Conservation (phyloP, 768 basidiomycete genomes). For the Pisolithus marmoratus region DNA sequence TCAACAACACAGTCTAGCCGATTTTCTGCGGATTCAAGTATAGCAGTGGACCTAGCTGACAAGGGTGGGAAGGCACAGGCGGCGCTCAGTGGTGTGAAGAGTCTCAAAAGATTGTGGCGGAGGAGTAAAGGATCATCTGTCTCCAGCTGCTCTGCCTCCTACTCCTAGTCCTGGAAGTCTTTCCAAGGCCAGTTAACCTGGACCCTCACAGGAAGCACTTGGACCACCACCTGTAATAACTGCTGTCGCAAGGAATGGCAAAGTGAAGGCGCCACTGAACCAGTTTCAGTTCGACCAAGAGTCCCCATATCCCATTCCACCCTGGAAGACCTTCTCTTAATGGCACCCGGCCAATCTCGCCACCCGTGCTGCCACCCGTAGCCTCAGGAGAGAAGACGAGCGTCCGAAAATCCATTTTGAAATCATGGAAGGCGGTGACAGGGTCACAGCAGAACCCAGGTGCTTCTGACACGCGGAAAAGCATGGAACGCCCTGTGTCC, state of each 20-base stretch:
- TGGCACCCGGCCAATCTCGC: constrained; percentile 25
- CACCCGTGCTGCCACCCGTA: constrained; percentile 13
- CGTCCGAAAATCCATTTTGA: constrained; percentile 67
- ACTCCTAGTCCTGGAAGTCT: constrained; percentile 33
- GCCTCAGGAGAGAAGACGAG: constrained; percentile 41
- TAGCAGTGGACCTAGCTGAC: constrained; percentile 23
- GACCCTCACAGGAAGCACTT: constrained; percentile 26
- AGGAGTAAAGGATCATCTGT: constrained; percentile 50
- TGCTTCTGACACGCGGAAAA: constrained; percentile 31
- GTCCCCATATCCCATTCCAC: constrained; percentile 53
- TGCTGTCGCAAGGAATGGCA: constrained; percentile 7
- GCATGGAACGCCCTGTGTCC: constrained; percentile 34
- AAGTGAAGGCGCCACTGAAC: constrained; percentile 32
- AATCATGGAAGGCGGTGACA: constrained; percentile 52
- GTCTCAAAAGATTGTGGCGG: constrained; percentile 73
- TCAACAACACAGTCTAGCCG: constrained; percentile 45
- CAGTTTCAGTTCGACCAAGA: constrained; percentile 70
- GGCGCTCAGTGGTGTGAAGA: constrained; percentile 68
- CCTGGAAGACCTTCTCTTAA: constrained; percentile 29
- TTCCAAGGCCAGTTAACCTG: constrained; percentile 14
- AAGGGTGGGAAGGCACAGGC: constrained; percentile 27
- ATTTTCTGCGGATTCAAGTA: constrained; percentile 71
- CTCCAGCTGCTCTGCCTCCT: constrained; percentile 29
- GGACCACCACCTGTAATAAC: constrained; percentile 23
- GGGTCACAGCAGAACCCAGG: constrained; percentile 24